phyloP scores from a whole-genome alignment of 352 stramenopile genomes.

The Pythium guiyangense region DNA sequence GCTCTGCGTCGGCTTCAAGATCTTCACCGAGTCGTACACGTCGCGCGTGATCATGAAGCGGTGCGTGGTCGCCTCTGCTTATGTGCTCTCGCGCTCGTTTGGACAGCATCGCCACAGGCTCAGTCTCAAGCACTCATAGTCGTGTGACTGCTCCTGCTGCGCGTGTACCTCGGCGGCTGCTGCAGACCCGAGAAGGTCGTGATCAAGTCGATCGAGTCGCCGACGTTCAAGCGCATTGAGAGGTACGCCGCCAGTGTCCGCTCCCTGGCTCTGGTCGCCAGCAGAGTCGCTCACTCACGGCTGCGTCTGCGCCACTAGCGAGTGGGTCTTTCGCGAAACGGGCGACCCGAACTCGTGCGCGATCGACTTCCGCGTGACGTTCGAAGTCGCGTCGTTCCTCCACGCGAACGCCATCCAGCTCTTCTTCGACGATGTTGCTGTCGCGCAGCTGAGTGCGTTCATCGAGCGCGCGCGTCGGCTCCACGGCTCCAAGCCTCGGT shows the following conservation, averaged over 20 bases:
- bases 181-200: constrained; percentile 63
- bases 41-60: constrained; percentile 77
- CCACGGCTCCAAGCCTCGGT: constrained; percentile 28
- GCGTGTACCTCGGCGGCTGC: no score
- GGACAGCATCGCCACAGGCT: no score
- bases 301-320: constrained; percentile 20
- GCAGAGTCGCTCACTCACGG: background rate
- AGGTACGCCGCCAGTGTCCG: no score
- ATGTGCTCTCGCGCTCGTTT: background rate
- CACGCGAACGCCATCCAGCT: constrained; percentile 78
- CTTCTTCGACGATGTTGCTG: constrained; percentile 82
- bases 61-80: constrained; percentile 12
- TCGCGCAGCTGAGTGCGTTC: constrained; percentile 80
- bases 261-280: no score
- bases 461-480: constrained; percentile 60
- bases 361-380: constrained; percentile 77
- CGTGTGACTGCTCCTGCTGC: no score
- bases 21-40: constrained; percentile 84
- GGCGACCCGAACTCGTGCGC: constrained; percentile 50
- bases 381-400: constrained; percentile 76
- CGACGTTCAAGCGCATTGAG: constrained; percentile 84
- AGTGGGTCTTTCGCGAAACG: constrained; percentile 64
- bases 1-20: constrained; percentile 68
- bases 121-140: background rate
- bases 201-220: constrained; percentile 75